Base-by-base conservation (phyloP, 768 basidiomycete species). In the Polyporus arcularius region DNA sequence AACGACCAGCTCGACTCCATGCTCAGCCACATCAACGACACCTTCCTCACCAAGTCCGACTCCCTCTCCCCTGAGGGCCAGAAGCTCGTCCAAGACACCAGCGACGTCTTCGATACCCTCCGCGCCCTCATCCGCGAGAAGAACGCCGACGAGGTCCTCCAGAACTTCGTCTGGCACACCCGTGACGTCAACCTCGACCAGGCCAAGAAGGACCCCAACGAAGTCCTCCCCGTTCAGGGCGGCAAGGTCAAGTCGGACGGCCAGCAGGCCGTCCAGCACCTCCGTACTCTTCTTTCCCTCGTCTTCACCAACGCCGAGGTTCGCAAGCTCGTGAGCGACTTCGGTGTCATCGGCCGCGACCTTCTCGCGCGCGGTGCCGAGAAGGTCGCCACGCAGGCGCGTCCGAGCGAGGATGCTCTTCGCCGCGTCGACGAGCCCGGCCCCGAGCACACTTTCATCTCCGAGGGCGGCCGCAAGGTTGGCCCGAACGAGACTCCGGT, bases 241-340 rank as follows among this genome's bases (percentile, higher is more conserved):
- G 76, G 77, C 0, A 89, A 76, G 57, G 40, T 40, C 31, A 43
- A 42, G 47, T 43, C 12, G 14, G 69, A 69, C 55, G 68, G 63
- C 35, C 65, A 68, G 61, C 60, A 60, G 90, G 93, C 94, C 31
- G 84, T 89, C 46, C 82, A 82, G 58, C 92, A 98, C 75, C 84
- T 98, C 21, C 91, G 94, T 65, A 95, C 94, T 63, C 94, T 94
- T 0, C 83, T 98, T 51, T 84, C 85, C 53, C 88, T 98, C 68
- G 80, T 98, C 70, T 80, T 94, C 65, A 96, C 95, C 72, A 98
- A 98, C 77, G 89, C 90, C 0, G 92, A 96, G 76, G 88, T 90
- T 31, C 88, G 94, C 69, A 96, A 97, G 72, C 86, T 97, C 42
- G 74, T 96, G 55, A 82, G 84, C 3, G 92, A 94, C 73, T 87